Evolutionary conservation across 768 basidiomycete species (phyloP).

Genomic region (Tylopilus cervinicoccineus): DNA sequence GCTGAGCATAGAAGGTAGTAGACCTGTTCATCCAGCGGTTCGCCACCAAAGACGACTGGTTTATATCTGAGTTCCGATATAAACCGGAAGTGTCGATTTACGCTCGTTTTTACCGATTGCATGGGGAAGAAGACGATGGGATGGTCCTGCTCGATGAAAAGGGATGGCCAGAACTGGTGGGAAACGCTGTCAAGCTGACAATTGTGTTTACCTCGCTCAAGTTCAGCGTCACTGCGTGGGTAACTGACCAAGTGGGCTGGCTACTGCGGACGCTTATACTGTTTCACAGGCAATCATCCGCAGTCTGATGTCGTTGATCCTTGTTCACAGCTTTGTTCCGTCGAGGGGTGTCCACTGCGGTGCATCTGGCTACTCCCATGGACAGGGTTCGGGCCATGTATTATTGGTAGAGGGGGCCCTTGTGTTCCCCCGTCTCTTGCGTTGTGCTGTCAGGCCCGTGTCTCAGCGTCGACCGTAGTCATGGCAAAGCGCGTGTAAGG

Average conservation of each 20-base stretch:
- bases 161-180: conserved; percentile 31
- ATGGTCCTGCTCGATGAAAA: conserved; percentile 31
- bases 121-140: conserved; percentile 32
- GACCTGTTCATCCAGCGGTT: conserved; percentile 33
- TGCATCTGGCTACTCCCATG: neutral
- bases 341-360: neutral
- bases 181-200: conserved; percentile 31
- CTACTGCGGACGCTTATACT: conserved; percentile 10
- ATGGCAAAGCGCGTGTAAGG: conserved; percentile 1
- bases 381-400: neutral
- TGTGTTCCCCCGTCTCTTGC: too few relatives aligned
- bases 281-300: conserved; percentile 24
- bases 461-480: neutral
- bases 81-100: conserved; percentile 34
- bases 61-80: conserved; percentile 32
- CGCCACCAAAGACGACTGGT: conserved; percentile 34
- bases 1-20: conserved; percentile 23
- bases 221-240: conserved; percentile 31
- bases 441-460: too few relatives aligned
- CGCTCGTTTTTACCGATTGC: conserved; percentile 31
- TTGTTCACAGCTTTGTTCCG: neutral
- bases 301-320: conserved; percentile 12
- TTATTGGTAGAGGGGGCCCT: neutral
- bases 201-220: conserved; percentile 33
- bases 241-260: neutral